phyloP scores from a whole-genome alignment of 2,329 filamentous ascomycete species.

The Paecilomyces dactylethromorphus region DNA sequence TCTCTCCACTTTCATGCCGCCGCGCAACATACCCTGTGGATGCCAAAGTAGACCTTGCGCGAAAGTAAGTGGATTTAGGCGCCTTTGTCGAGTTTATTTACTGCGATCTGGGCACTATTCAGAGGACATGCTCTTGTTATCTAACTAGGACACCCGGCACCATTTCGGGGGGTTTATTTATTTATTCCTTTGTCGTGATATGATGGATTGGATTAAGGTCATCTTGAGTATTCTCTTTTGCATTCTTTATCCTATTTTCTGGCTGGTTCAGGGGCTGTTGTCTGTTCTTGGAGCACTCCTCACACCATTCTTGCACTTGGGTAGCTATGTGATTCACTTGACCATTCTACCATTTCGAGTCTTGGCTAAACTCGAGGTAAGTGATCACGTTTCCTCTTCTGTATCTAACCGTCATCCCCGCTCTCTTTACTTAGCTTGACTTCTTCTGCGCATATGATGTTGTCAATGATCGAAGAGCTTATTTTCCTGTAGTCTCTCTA shows the following conservation, averaged over 20 bases:
- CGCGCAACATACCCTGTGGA: background rate
- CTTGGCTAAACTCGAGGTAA: conserved; percentile 51
- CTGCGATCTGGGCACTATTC: background rate
- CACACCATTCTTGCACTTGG: conserved; percentile 45
- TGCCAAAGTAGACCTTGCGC: background rate
- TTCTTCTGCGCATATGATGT: background rate
- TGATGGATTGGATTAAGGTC: conserved; percentile 9
- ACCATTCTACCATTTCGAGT: conserved; percentile 45
- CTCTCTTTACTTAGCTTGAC: background rate
- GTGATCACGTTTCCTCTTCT: conserved; percentile 1
- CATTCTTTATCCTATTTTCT: conserved; percentile 30
- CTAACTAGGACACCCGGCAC: background rate
- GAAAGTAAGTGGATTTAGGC: background rate
- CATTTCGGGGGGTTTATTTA: background rate
- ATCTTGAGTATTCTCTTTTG: conserved; percentile 27
- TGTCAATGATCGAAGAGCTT: conserved; percentile 1
- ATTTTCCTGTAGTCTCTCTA: conserved; percentile 30
- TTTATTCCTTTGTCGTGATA: background rate
- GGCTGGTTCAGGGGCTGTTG: conserved; percentile 32
- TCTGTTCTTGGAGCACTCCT: conserved; percentile 13
- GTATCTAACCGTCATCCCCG: background rate
- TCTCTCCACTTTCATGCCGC: background rate
- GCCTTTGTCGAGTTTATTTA: too few species aligned
- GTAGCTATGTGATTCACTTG: conserved; percentile 33
- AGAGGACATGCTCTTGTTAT: background rate